These are phyloP conservation scores for Penicillium psychrosexuale DNA, from an alignment of 2,329 filamentous ascomycete species.

Conservation along the genomic window DNA sequence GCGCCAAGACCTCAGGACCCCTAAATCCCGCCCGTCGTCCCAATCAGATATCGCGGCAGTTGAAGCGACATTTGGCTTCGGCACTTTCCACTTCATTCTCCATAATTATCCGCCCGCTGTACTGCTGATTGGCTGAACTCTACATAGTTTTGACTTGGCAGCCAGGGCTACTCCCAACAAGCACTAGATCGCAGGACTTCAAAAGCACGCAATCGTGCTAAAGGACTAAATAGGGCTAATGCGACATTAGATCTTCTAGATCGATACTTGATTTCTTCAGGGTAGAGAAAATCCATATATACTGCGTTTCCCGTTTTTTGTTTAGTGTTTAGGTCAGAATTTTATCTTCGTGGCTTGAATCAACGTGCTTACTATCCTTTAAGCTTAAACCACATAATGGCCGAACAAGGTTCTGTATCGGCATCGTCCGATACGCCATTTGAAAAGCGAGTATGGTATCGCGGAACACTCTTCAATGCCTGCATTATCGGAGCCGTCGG, in stretches of 20 bases:
- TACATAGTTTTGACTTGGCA: not conserved
- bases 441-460: slow-evolving; percentile 44
- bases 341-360: not conserved
- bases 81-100: not conserved
- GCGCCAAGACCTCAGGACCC: not conserved
- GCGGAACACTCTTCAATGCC: slow-evolving; percentile 53
- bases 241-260: not conserved
- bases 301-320: not conserved
- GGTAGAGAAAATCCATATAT: not conserved
- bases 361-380: not conserved
- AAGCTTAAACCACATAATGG: slow-evolving; percentile 10
- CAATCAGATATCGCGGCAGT: not conserved
- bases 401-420: slow-evolving; percentile 12
- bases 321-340: not conserved
- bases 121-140: not conserved
- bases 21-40: not conserved
- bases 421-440: slow-evolving; percentile 5
- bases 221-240: not conserved
- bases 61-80: not conserved
- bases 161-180: not conserved
- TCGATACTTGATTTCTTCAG: not conserved
- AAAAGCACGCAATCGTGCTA: slow-evolving; percentile 4
- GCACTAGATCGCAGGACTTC: not conserved
- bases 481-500: slow-evolving; percentile 53
- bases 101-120: not conserved